phyloP scores from a whole-genome alignment of 2,329 filamentous ascomycete genomes.

The Talaromyces sp. region DNA sequence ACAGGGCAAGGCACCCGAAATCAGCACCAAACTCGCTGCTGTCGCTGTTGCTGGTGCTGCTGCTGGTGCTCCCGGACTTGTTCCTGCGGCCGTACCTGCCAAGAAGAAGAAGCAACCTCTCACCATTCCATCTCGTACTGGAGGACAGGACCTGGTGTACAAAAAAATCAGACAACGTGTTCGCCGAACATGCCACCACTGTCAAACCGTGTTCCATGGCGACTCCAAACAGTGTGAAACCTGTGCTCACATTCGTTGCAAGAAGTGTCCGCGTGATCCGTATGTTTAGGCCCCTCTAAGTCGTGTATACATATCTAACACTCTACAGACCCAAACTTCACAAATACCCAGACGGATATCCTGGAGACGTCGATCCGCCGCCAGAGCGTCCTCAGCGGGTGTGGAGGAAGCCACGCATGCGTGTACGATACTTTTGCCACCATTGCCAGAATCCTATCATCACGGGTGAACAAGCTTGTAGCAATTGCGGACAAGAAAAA shows the following conservation, averaged over 20 bases:
- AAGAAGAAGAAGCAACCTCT: slow-evolving; percentile 41
- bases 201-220: slow-evolving; percentile 56
- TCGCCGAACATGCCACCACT: slow-evolving; percentile 71
- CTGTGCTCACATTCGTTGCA: slow-evolving; percentile 71
- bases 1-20: slow-evolving; percentile 17
- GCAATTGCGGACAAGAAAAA: slow-evolving; percentile 36
- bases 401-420: slow-evolving; percentile 30
- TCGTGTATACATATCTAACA: slow-evolving; percentile 13
- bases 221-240: slow-evolving; percentile 59
- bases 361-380: slow-evolving; percentile 37
- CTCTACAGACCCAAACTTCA: slow-evolving; percentile 30
- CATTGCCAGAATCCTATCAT: slow-evolving; percentile 30
- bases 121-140: slow-evolving; percentile 57
- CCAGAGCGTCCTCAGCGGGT: slow-evolving; percentile 28
- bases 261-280: slow-evolving; percentile 74
- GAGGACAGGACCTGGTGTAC: slow-evolving; percentile 65
- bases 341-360: slow-evolving; percentile 42
- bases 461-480: slow-evolving; percentile 27
- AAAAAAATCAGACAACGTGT: slow-evolving; percentile 68
- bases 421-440: slow-evolving; percentile 40
- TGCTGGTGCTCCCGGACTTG: neutral
- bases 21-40: neutral
- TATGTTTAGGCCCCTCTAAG: slow-evolving; percentile 43
- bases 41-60: neutral
- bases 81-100: slow-evolving; percentile 25